Percentiles rank a stretch among this genome's conserved stretches.
phyloP scores from a whole-genome alignment of 306 rosid genomes.

The Corylus avellana region DNA sequence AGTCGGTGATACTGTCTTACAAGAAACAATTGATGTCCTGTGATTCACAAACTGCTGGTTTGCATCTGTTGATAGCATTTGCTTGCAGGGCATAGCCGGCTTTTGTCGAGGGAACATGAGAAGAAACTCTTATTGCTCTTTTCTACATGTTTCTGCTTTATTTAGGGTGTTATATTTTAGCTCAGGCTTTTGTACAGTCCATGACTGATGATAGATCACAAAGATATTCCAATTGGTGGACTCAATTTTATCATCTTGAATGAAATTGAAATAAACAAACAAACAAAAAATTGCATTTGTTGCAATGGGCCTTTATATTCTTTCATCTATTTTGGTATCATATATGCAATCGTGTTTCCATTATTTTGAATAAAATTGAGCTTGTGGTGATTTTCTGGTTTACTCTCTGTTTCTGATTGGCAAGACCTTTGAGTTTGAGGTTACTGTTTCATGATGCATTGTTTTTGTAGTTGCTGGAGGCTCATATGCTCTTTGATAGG shows the following conservation, averaged over 20 bases:
- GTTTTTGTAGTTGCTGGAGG: not conserved
- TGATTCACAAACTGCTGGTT: conserved; percentile 21
- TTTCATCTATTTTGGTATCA: not conserved
- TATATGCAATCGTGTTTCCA: not conserved
- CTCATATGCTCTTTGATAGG: not conserved
- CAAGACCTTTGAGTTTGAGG: not conserved
- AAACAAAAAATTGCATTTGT: not conserved
- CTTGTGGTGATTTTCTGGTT: not conserved
- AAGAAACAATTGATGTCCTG: conserved; percentile 14
- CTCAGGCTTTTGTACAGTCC: conserved; percentile 58
- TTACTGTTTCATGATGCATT: not conserved
- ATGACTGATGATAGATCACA: conserved; percentile 51
- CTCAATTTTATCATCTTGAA: conserved; percentile 23
- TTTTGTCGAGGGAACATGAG: conserved; percentile 30
- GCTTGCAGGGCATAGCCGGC: conserved; percentile 22
- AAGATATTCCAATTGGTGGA: conserved; percentile 44
- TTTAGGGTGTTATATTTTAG: conserved; percentile 43
- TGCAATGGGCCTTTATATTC: not conserved
- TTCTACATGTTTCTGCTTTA: conserved; percentile 32
- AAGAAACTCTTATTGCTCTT: conserved; percentile 30
- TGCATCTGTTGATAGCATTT: conserved; percentile 30
- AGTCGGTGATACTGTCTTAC: conserved; percentile 11
- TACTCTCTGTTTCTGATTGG: not conserved
- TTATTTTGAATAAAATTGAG: not conserved
- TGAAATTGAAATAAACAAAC: conserved; percentile 20